Evolutionary conservation across 1,139 yeast genomes (phyloP).

Genomic region (Hyphopichia pseudoburtonii): DNA sequence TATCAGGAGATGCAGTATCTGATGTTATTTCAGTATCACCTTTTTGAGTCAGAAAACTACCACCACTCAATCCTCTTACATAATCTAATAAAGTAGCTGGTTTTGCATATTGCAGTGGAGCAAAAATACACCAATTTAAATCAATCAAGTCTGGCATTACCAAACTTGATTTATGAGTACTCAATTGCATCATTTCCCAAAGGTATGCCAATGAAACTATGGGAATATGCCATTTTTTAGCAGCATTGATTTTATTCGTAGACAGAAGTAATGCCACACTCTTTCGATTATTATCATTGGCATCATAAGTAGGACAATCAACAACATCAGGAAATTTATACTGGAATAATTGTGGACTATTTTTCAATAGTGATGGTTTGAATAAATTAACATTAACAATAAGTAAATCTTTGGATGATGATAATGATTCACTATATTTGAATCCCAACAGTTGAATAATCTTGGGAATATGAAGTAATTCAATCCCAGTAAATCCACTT

Average conservation of each 20-base stretch:
- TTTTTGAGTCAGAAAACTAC: constrained; percentile 2
- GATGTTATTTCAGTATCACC: neutral
- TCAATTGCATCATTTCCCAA: constrained; percentile 41
- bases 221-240: constrained; percentile 57
- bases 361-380: constrained; percentile 29
- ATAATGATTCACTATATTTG: constrained; percentile 50
- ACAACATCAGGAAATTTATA: constrained; percentile 36
- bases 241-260: constrained; percentile 54
- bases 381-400: constrained; percentile 61
- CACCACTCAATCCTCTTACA: constrained; percentile 17
- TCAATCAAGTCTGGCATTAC: constrained; percentile 38
- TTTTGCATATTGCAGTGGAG: constrained; percentile 29
- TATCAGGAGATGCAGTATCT: too few relatives aligned
- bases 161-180: constrained; percentile 10
- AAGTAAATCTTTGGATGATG: constrained; percentile 59
- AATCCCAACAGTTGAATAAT: constrained; percentile 56
- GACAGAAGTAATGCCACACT: constrained; percentile 45
- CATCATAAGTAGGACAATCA: constrained; percentile 33
- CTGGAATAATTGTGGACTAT: constrained; percentile 39
- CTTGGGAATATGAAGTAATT: constrained; percentile 70
- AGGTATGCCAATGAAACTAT: constrained; percentile 53
- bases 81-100: constrained; percentile 36
- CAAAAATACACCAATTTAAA: constrained; percentile 53
- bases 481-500: constrained; percentile 85
- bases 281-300: constrained; percentile 20